phyloP scores from a whole-genome alignment of 345 rosid species.

The Alliaria petiolata region DNA sequence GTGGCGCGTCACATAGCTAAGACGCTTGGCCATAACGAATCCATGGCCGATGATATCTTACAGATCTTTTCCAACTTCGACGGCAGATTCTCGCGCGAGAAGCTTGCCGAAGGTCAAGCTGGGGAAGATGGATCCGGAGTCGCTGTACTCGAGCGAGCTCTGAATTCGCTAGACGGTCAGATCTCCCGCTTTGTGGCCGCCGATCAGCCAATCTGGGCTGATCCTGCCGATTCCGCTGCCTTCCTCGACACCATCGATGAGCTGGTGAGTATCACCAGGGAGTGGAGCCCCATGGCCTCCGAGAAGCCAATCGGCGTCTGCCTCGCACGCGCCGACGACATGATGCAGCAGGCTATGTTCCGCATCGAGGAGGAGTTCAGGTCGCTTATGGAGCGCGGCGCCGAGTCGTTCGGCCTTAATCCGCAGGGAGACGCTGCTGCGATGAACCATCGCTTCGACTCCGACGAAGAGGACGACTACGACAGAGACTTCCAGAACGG shows the following conservation, averaged over 20 bases:
- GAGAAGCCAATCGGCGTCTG: constrained; percentile 50
- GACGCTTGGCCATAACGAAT: constrained; percentile 77
- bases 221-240: constrained; percentile 65
- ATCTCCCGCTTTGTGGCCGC: constrained; percentile 65
- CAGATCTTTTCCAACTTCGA: constrained; percentile 93
- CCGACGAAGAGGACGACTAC: constrained; percentile 48
- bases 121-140: constrained; percentile 42
- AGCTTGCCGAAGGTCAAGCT: constrained; percentile 40
- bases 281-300: constrained; percentile 51
- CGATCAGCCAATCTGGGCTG: constrained; percentile 79
- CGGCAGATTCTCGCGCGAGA: constrained; percentile 86
- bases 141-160: constrained; percentile 47
- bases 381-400: constrained; percentile 70
- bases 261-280: constrained; percentile 44
- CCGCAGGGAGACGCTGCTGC: constrained; percentile 30
- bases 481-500: constrained; percentile 32
- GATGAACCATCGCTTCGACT: constrained; percentile 41
- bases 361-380: constrained; percentile 75
- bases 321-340: constrained; percentile 68
- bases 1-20: constrained; percentile 93
- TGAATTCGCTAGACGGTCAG: constrained; percentile 58
- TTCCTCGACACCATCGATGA: constrained; percentile 79
- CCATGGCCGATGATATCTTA: constrained; percentile 80
- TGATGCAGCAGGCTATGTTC: constrained; percentile 81
- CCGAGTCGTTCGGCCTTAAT: constrained; percentile 51